Percentiles rank a stretch among this genome's conserved stretches.
Conservation (phyloP, 2,329 filamentous ascomycete genomes). For the Fusarium sp. region DNA sequence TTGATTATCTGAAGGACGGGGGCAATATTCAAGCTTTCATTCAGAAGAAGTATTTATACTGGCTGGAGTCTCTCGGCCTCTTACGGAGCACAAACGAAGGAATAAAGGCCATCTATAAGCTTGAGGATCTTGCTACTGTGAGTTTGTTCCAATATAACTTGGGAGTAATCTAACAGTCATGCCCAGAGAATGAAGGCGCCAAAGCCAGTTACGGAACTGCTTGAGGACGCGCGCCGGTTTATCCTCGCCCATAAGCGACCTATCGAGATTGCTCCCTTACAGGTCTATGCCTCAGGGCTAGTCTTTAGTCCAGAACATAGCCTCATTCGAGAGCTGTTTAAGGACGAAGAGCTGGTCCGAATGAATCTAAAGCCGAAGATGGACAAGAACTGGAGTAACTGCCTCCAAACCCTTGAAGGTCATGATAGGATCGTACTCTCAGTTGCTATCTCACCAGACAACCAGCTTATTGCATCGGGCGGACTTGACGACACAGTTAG, state of each 20-base stretch:
- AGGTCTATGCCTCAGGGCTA: not conserved
- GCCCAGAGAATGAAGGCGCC: accelerated
- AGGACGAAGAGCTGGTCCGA: not conserved
- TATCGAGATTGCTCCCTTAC: not conserved
- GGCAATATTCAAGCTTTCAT: no score
- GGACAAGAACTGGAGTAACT: no score
- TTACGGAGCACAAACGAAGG: accelerated
- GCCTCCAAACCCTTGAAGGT: no score
- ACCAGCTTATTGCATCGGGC: no score
- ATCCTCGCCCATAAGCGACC: not conserved
- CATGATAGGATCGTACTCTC: no score
- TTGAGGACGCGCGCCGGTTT: not conserved
- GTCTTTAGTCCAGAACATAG: not conserved
- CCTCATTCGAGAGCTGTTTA: not conserved
- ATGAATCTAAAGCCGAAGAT: no score
- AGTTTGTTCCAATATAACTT: no score
- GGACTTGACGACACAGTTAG: no score
- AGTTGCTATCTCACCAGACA: no score
- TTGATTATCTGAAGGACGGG: no score
- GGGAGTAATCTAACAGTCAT: accelerated
- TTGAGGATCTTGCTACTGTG: not conserved
- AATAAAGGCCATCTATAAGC: accelerated
- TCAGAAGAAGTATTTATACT: not conserved
- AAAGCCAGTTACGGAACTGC: accelerated
- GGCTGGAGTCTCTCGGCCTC: not conserved